Evolutionary conservation across 345 rosid genomes (phyloP).

Genomic region (Pelargonium nanum): DNA sequence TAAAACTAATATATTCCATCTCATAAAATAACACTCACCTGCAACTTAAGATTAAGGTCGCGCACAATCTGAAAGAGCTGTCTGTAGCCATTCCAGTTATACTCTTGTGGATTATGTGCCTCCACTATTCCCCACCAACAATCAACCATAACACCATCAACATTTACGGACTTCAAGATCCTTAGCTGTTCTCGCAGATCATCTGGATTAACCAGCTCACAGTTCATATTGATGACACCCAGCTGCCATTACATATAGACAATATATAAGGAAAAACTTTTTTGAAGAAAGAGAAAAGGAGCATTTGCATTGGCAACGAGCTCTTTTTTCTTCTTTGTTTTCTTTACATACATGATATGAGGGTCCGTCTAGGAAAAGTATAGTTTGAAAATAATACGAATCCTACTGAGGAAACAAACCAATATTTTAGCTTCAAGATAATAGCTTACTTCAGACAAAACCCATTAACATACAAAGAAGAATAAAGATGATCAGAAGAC

Average conservation of each 20-base stretch:
- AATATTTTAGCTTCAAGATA: background rate
- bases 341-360: too few relatives aligned
- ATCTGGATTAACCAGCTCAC: slow-evolving; percentile 84
- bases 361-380: too few relatives aligned
- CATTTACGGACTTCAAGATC: slow-evolving; percentile 60
- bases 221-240: slow-evolving; percentile 83
- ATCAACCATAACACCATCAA: slow-evolving; percentile 83
- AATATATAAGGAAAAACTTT: background rate
- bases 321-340: too few relatives aligned
- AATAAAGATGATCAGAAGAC: slow-evolving; percentile 18
- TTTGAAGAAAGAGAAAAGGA: background rate
- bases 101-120: slow-evolving; percentile 75
- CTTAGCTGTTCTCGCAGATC: slow-evolving; percentile 70
- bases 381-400: too few relatives aligned
- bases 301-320: background rate
- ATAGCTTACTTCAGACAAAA: background rate
- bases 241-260: slow-evolving; percentile 33
- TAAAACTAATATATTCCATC: background rate
- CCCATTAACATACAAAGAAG: slow-evolving; percentile 1
- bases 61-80: slow-evolving; percentile 70
- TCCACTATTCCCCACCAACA: slow-evolving; percentile 99
- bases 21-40: slow-evolving; percentile 34
- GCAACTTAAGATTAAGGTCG: slow-evolving; percentile 78
- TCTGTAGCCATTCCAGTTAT: slow-evolving; percentile 89
- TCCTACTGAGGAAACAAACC: background rate